A percentile compares a stretch with the other conserved stretches of the same genome.
These are phyloP conservation scores for Aphanomyces euteiches DNA, from an alignment of 352 stramenopile genomes.

Conservation along the genomic window DNA sequence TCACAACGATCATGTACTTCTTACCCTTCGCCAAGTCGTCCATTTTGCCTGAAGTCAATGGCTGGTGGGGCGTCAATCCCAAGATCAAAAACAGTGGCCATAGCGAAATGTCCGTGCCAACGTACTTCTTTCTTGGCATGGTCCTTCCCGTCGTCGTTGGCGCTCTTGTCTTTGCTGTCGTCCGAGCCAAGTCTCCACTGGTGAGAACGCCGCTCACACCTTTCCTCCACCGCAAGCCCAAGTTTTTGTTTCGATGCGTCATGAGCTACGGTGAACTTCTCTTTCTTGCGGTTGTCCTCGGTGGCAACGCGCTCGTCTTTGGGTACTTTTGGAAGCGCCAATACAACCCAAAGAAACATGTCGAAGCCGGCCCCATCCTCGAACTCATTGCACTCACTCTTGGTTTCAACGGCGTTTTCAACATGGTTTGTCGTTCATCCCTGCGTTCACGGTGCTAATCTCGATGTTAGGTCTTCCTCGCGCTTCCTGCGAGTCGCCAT, in stretches of 20 bases:
- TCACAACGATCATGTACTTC: constrained; percentile 3
- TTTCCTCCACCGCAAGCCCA: constrained; percentile 46
- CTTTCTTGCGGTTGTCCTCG: constrained; percentile 43
- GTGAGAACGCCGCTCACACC: constrained; percentile 36
- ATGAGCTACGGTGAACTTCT: constrained; percentile 64
- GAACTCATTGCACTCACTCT: neutral
- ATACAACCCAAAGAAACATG: constrained; percentile 28
- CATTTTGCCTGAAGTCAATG: constrained; percentile 3
- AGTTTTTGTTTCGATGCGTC: constrained; percentile 32
- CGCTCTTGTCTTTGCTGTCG: constrained; percentile 41
- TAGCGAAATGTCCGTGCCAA: constrained; percentile 47
- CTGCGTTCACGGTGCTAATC: neutral
- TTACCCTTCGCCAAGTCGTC: neutral
- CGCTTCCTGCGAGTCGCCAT: constrained; percentile 54
- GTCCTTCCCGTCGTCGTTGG: constrained; percentile 42
- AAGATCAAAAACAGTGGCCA: constrained; percentile 31
- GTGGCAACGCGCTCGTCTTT: constrained; percentile 56
- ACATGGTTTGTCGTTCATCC: constrained; percentile 41
- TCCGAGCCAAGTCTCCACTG: constrained; percentile 30
- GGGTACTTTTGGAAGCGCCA: constrained; percentile 42
- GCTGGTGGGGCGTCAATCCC: constrained; percentile 26
- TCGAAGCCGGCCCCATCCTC: constrained; percentile 41
- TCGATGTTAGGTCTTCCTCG: constrained; percentile 47
- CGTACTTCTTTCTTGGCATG: constrained; percentile 48
- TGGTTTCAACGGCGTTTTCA: constrained; percentile 61